Conservation (phyloP, 1,284 basidiomycete genomes). For the Ceratobasidium sp. region DNA sequence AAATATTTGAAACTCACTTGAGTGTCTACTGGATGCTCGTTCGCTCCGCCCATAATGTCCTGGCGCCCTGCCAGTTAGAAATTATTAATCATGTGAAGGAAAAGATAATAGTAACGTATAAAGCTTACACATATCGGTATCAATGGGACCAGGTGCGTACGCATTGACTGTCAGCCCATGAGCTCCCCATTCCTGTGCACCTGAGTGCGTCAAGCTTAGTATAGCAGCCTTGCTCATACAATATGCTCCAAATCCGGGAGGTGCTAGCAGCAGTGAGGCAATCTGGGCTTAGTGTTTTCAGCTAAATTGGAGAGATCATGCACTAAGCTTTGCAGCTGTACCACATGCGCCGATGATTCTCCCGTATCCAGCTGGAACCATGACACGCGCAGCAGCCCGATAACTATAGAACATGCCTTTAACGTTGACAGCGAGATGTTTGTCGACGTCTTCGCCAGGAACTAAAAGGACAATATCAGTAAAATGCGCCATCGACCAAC, state of each 20-base stretch:
- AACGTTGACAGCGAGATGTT: background rate
- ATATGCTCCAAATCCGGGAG: conserved; percentile 3
- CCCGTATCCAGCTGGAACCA: conserved; percentile 25
- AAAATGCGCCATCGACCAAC: background rate
- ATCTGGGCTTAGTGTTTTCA: no score
- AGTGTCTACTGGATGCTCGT: background rate
- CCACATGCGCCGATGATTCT: conserved; percentile 34
- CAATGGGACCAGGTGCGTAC: conserved; percentile 25
- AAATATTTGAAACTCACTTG: background rate
- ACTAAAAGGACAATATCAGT: background rate
- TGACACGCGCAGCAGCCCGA: conserved; percentile 21
- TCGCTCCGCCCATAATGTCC: conserved; percentile 4
- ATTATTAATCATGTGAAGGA: background rate
- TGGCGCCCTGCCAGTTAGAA: conserved; percentile 3
- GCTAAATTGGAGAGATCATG: background rate
- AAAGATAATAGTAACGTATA: background rate
- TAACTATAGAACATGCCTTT: conserved; percentile 21
- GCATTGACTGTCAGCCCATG: conserved; percentile 37
- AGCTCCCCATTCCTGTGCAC: conserved; percentile 12
- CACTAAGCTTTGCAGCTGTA: conserved; percentile 2
- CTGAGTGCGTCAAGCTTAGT: conserved; percentile 21
- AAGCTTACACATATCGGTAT: conserved; percentile 34
- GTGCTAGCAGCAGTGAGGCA: no score
- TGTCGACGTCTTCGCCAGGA: conserved; percentile 2
- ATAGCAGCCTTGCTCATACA: conserved; percentile 16